Evolutionary conservation across 345 rosid species (phyloP).

Genomic region (Clausena lansium): DNA sequence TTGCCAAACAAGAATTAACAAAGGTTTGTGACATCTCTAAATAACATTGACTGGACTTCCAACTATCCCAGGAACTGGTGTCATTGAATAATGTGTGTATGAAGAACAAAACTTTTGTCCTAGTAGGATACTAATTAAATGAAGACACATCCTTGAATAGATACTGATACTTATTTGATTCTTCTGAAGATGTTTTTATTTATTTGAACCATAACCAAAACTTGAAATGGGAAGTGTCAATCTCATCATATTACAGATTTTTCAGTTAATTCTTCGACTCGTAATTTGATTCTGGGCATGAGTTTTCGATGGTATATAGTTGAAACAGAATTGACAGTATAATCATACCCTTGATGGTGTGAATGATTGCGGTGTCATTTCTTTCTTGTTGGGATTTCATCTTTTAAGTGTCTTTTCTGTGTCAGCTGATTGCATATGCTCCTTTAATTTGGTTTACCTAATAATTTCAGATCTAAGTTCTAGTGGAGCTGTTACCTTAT

Average conservation of each 20-base stretch:
- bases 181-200: neutral
- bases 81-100: neutral
- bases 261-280: neutral
- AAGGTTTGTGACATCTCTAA: constrained; percentile 46
- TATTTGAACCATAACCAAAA: neutral
- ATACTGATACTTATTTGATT: neutral
- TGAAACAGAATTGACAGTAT: neutral
- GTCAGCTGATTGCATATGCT: neutral
- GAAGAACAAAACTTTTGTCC: neutral
- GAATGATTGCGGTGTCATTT: neutral
- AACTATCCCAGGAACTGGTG: neutral
- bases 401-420: neutral
- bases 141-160: neutral
- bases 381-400: neutral
- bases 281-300: neutral
- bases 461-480: neutral
- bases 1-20: constrained; percentile 97
- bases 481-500: neutral
- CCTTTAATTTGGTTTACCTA: neutral
- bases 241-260: neutral
- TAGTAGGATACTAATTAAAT: neutral
- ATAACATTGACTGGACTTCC: neutral
- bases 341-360: neutral
- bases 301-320: neutral
- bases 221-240: neutral